phyloP scores from a whole-genome alignment of 2,329 filamentous ascomycete genomes.

The Chaetomium sp. region DNA sequence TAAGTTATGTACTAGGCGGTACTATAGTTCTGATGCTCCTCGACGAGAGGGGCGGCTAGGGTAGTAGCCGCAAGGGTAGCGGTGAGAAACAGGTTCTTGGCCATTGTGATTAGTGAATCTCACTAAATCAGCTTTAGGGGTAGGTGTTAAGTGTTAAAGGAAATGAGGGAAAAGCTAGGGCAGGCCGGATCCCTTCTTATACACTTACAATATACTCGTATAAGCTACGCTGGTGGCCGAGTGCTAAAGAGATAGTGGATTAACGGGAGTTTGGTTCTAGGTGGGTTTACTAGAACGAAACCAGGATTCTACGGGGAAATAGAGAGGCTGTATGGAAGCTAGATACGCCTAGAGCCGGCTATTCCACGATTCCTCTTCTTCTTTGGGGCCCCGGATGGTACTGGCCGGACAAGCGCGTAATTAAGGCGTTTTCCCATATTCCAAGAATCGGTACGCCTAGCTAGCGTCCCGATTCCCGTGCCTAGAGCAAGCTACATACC shows the following conservation, averaged over 20 bases:
- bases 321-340: neutral
- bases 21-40: slow-evolving; percentile 47
- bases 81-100: slow-evolving; percentile 39
- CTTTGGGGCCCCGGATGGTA: neutral
- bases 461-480: slow-evolving; percentile 6
- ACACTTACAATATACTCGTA: too few species aligned
- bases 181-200: too few species aligned
- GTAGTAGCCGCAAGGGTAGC: slow-evolving; percentile 43
- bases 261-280: too few species aligned
- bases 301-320: neutral
- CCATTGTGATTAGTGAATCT: too few species aligned
- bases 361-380: neutral
- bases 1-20: slow-evolving; percentile 39
- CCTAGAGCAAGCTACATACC: neutral
- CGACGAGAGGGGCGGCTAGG: slow-evolving; percentile 46
- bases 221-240: too few species aligned
- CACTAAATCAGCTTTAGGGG: too few species aligned
- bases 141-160: too few species aligned
- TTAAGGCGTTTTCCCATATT: neutral
- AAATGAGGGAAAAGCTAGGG: too few species aligned
- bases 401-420: neutral
- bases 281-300: slow-evolving; percentile 15
- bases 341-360: neutral
- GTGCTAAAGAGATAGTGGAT: too few species aligned
- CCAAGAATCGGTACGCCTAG: slow-evolving; percentile 3